These are phyloP conservation scores for Rusavskia elegans DNA, from an alignment of 495 filamentous ascomycete species.

Conservation along the genomic window DNA sequence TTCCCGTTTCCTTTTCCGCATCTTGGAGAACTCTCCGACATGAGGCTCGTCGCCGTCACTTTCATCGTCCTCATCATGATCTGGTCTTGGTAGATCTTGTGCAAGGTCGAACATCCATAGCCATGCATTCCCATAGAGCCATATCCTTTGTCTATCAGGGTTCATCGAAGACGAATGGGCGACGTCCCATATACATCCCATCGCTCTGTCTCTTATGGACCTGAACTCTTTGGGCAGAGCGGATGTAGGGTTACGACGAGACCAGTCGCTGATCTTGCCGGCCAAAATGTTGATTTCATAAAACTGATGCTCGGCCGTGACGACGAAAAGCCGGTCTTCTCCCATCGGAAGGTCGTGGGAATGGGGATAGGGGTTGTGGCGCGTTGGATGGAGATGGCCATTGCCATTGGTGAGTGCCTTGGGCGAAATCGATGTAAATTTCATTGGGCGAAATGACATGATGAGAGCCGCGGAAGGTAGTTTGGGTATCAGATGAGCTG, in stretches of 20 bases:
- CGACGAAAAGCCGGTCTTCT: conserved; percentile 50
- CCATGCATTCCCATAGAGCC: conserved; percentile 75
- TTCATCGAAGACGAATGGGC: conserved; percentile 4
- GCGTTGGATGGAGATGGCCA: conserved; percentile 24
- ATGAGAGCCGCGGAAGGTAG: conserved; percentile 52
- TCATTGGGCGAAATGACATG: conserved; percentile 55
- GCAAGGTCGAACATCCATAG: conserved; percentile 86
- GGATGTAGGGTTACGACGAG: conserved; percentile 59
- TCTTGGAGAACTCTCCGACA: neutral
- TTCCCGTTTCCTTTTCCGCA: neutral
- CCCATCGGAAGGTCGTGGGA: conserved; percentile 22
- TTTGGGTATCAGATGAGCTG: conserved; percentile 58
- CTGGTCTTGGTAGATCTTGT: conserved; percentile 38
- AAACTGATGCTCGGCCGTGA: conserved; percentile 63
- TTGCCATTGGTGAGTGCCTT: conserved; percentile 26
- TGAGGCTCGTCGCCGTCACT: conserved; percentile 1
- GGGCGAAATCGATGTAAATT: conserved; percentile 15
- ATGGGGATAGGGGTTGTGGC: conserved; percentile 30
- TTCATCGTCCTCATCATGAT: neutral
- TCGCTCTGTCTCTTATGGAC: conserved; percentile 54
- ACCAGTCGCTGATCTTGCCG: conserved; percentile 71
- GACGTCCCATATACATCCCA: conserved; percentile 76
- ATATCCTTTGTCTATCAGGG: conserved; percentile 40
- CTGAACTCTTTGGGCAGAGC: conserved; percentile 58
- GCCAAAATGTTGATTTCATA: conserved; percentile 59